Base-by-base conservation (phyloP, 2,329 filamentous ascomycete genomes). In the Cladosporium sphaerospermum region DNA sequence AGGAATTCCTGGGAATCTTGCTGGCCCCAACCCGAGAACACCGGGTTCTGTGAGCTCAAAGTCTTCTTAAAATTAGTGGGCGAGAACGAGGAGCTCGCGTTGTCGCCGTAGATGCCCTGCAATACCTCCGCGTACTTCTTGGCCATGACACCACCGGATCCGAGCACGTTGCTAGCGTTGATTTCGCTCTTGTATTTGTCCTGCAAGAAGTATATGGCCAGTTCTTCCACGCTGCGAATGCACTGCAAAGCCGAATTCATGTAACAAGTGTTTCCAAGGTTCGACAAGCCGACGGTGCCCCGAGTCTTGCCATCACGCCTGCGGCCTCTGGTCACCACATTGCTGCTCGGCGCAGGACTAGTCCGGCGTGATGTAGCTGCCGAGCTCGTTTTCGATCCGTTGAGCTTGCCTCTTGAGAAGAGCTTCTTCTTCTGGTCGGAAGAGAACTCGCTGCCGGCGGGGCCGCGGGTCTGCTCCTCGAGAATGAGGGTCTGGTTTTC, bases 191-290 rank as follows among this genome's bases (percentile, higher is more conserved):
- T 82, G 71, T 88, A 90, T 57, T 85, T 80, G 55, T 84, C 67
- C 64, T 70, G 78, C 46, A 96, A 71, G 70, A 99, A 97, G 70
- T 96, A 99, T 64, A 90, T 85, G 4, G 89, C 92, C 58, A 99
- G 74, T 70, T 99, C 93, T 66, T 96, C 89, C 0, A 96, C 90
- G 62, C 89, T 95, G 47, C 92, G 84, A 48, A 99, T 82, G 68
- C 93, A 99, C 68, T 99, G 93, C 52, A 97, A 76, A 9, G 93
- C 93, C 18, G 92, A 96, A 70, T 97, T 97, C 91, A 97, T 96
- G 73, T 99, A 99, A 72, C 93, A 99, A 0, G 93, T 97, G 65
- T 99, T 99, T 45, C 93, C 93, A 11, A 99, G 75, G 65, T 99
- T 99, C 58, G 82, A 83, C 49, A 99, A 75, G 33, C 93, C 93